Evolutionary conservation across 345 rosid species (phyloP).

Genomic region (Excoecaria cochinchinensis): DNA sequence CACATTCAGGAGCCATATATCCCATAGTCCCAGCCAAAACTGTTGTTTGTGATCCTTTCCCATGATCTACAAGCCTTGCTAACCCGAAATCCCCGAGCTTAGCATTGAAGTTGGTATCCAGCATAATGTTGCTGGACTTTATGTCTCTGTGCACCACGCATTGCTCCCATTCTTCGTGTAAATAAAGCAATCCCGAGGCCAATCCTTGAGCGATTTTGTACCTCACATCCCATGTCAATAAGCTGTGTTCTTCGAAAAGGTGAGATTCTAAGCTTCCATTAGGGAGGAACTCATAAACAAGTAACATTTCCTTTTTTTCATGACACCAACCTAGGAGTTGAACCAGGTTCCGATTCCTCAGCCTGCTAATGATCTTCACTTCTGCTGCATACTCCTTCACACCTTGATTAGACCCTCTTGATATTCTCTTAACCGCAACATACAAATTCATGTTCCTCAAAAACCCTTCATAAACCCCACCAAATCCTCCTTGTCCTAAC

Average conservation of each 20-base stretch:
- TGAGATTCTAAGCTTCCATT: slow-evolving; percentile 27
- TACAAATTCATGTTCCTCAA: slow-evolving; percentile 2
- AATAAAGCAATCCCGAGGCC: slow-evolving; percentile 23
- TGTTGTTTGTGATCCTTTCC: slow-evolving; percentile 22
- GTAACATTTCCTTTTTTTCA: slow-evolving; percentile 22
- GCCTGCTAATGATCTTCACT: slow-evolving; percentile 24
- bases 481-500: slow-evolving; percentile 30
- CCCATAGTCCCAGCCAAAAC: slow-evolving; percentile 27
- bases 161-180: slow-evolving; percentile 31
- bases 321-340: slow-evolving; percentile 32
- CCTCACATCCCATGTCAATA: slow-evolving; percentile 16
- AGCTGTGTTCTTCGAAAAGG: slow-evolving; percentile 10
- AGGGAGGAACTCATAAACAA: slow-evolving; percentile 23
- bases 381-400: slow-evolving; percentile 27
- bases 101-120: slow-evolving; percentile 25
- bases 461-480: slow-evolving; percentile 28
- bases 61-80: slow-evolving; percentile 24
- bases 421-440: slow-evolving; percentile 26
- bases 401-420: slow-evolving; percentile 24
- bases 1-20: slow-evolving; percentile 26
- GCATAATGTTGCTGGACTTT: slow-evolving; percentile 24
- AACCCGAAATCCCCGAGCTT: slow-evolving; percentile 28
- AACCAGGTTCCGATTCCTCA: slow-evolving; percentile 29
- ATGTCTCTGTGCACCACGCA: slow-evolving; percentile 26
- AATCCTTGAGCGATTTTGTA: slow-evolving; percentile 25